phyloP scores from a whole-genome alignment of 225 moss, liverwort and hornwort genomes.

The Ulota crispa region DNA sequence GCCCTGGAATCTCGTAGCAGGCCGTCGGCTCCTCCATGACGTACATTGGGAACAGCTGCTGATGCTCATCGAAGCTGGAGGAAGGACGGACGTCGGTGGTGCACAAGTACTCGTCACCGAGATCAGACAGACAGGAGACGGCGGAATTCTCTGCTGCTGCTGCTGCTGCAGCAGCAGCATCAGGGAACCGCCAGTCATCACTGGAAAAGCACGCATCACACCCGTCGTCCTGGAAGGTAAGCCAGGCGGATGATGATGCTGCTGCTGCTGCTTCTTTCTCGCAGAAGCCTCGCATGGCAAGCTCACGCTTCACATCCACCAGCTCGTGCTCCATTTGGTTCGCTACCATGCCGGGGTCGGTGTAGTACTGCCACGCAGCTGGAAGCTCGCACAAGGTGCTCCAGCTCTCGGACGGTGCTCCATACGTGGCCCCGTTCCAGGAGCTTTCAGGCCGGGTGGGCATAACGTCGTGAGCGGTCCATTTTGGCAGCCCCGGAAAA shows the following conservation, averaged over 20 bases:
- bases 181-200: constrained; percentile 37
- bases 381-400: constrained; percentile 53
- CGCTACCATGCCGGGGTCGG: constrained; percentile 40
- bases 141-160: constrained; percentile 15
- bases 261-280: not conserved
- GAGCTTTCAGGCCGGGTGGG: not conserved
- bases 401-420: constrained; percentile 39
- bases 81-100: not conserved
- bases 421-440: constrained; percentile 20
- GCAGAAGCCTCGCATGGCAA: constrained; percentile 20
- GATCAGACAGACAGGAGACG: constrained; percentile 33
- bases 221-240: constrained; percentile 35
- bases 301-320: constrained; percentile 45
- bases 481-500: constrained; percentile 8
- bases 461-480: not conserved
- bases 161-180: not conserved
- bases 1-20: constrained; percentile 33
- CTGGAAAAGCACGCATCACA: constrained; percentile 43
- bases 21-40: constrained; percentile 33
- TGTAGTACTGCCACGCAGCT: constrained; percentile 54
- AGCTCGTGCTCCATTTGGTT: constrained; percentile 45
- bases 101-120: constrained; percentile 35
- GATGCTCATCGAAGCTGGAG: not conserved
- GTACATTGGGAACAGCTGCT: constrained; percentile 23
- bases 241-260: constrained; percentile 10